Conservation (phyloP, 768 basidiomycete species). For the Dioszegia hungarica region DNA sequence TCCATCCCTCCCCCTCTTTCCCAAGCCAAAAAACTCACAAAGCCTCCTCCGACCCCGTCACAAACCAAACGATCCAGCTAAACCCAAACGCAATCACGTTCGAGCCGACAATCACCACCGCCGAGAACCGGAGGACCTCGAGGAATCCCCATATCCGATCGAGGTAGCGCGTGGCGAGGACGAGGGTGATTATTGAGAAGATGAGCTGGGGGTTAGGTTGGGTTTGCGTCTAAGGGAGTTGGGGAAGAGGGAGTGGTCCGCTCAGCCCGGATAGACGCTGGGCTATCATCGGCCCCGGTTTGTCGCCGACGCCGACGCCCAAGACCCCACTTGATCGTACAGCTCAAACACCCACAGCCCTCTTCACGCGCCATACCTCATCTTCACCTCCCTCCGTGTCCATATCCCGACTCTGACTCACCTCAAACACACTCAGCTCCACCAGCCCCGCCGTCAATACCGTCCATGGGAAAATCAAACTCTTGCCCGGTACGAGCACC, state of each 20-base stretch:
- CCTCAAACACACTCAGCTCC: constrained; percentile 78
- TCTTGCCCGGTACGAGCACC: constrained; percentile 72
- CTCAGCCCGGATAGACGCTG: too few relatives aligned
- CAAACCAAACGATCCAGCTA: constrained; percentile 71
- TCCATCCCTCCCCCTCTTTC: neutral
- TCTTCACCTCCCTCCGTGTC: neutral
- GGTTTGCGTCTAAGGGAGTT: too few relatives aligned
- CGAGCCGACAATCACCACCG: constrained; percentile 68
- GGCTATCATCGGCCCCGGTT: too few relatives aligned
- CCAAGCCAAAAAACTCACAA: constrained; percentile 20
- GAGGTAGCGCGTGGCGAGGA: constrained; percentile 78
- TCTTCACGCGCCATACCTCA: neutral
- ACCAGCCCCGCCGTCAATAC: constrained; percentile 82
- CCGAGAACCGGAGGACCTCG: constrained; percentile 80
- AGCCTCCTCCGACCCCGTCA: constrained; percentile 61
- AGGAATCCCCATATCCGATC: constrained; percentile 90
- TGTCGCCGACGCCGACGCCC: too few relatives aligned
- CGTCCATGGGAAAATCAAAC: constrained; percentile 86
- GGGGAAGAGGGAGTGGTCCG: too few relatives aligned
- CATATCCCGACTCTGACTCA: constrained; percentile 51
- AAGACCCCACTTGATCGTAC: too few relatives aligned
- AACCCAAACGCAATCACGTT: constrained; percentile 85
- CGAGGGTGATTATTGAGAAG: constrained; percentile 68
- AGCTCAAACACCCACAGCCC: too few relatives aligned
- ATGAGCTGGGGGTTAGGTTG: constrained; percentile 58